Evolutionary conservation across 495 filamentous ascomycete genomes (phyloP).

Genomic region (Aspergillus taichungensis): DNA sequence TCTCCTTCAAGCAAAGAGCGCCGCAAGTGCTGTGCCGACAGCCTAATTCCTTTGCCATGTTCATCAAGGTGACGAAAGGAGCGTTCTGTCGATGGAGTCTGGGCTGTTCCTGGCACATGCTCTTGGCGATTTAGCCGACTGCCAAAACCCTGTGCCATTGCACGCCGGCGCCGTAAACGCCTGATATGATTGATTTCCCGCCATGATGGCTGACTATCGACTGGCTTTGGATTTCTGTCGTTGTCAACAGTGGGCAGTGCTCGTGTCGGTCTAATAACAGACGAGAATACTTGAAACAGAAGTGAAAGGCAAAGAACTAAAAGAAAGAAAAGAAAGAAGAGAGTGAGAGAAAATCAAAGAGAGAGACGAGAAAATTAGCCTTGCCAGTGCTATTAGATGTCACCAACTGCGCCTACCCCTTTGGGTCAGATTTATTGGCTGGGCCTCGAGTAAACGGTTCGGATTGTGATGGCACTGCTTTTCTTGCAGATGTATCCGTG

Average conservation of each 20-base stretch:
- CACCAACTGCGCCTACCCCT: conserved; percentile 29
- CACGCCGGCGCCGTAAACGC: no score
- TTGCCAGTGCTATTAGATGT: conserved; percentile 14
- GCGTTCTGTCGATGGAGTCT: conserved; percentile 1
- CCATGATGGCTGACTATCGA: neutral
- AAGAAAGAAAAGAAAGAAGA: neutral
- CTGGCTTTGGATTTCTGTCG: neutral
- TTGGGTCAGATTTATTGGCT: conserved; percentile 12
- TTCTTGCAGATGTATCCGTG: conserved; percentile 16
- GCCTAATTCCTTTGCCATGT: neutral
- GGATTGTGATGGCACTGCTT: conserved; percentile 16
- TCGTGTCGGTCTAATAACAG: neutral
- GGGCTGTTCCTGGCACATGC: neutral
- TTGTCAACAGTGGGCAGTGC: neutral
- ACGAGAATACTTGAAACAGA: conserved; percentile 1
- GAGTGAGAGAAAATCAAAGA: no score
- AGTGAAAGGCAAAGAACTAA: conserved; percentile 1
- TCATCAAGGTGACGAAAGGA: neutral
- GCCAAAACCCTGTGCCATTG: no score
- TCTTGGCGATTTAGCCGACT: neutral
- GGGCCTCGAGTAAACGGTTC: conserved; percentile 3
- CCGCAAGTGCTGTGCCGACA: conserved; percentile 7
- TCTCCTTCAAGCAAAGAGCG: conserved; percentile 1
- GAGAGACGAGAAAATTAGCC: no score
- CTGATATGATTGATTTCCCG: neutral